Conservation (phyloP, 345 rosid species). For the Eucalyptus leucophloia region DNA sequence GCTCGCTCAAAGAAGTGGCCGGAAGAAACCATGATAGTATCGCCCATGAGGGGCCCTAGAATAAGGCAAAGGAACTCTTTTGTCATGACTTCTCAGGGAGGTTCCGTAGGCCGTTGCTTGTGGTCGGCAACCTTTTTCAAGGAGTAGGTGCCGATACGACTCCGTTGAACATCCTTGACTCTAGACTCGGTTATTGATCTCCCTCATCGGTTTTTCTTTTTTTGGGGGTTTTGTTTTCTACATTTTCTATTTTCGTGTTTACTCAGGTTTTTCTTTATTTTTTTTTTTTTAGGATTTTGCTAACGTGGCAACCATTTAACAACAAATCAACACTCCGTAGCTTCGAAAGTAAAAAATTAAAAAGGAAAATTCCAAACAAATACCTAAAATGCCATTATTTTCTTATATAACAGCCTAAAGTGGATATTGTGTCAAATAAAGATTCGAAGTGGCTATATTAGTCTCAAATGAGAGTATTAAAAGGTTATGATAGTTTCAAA, state of each 20-base stretch:
- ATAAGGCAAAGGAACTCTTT: neutral
- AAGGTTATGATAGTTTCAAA: too few relatives aligned
- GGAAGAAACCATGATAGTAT: neutral
- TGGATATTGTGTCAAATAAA: too few relatives aligned
- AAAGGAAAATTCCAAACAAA: too few relatives aligned
- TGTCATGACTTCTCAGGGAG: neutral
- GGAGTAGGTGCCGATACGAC: rapidly evolving
- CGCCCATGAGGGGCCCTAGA: neutral
- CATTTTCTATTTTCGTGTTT: too few relatives aligned
- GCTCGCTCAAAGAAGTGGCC: neutral
- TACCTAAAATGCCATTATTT: too few relatives aligned
- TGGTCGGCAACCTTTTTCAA: neutral
- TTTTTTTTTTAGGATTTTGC: neutral
- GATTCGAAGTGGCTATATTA: rapidly evolving
- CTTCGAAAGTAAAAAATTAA: neutral
- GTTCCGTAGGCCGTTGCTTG: neutral
- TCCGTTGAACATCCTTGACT: neutral
- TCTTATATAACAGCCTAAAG: rapidly evolving
- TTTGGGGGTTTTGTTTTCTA: neutral
- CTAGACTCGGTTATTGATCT: neutral
- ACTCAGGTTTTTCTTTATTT: too few relatives aligned
- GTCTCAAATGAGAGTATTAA: rapidly evolving
- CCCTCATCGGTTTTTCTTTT: neutral
- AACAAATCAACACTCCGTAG: neutral
- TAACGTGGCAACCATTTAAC: neutral